Conservation (phyloP, 2,329 filamentous ascomycete species). For the Venturia effusa region DNA sequence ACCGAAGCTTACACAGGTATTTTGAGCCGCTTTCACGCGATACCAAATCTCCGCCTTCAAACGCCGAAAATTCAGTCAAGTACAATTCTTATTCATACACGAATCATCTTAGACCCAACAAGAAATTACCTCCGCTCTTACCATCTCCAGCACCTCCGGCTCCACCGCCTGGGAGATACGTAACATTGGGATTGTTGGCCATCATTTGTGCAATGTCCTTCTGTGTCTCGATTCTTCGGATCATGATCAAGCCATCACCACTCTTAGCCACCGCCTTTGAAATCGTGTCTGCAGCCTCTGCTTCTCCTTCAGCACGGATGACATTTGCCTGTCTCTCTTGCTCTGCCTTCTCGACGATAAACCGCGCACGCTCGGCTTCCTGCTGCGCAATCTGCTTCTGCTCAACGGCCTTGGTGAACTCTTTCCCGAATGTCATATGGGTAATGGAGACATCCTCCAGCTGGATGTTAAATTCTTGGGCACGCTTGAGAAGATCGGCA, state of each 20-base stretch:
- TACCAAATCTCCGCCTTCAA: not conserved
- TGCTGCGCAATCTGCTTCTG: slow-evolving; percentile 99
- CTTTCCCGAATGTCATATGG: slow-evolving; percentile 99
- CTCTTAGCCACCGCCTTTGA: slow-evolving; percentile 85
- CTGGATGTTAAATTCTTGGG: slow-evolving; percentile 95
- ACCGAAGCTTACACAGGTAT: slow-evolving; percentile 1
- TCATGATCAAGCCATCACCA: slow-evolving; percentile 89
- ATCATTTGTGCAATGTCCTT: slow-evolving; percentile 90
- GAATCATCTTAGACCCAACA: slow-evolving; percentile 50
- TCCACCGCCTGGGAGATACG: slow-evolving; percentile 72
- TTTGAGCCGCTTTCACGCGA: not conserved
- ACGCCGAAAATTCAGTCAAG: not conserved
- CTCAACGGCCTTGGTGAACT: slow-evolving; percentile 97
- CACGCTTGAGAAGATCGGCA: slow-evolving; percentile 80
- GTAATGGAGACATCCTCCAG: slow-evolving; percentile 98
- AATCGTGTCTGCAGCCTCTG: slow-evolving; percentile 92
- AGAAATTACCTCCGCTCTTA: slow-evolving; percentile 48
- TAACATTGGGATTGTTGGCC: slow-evolving; percentile 85
- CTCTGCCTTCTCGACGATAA: slow-evolving; percentile 97
- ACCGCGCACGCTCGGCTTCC: slow-evolving; percentile 91
- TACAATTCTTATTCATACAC: not conserved
- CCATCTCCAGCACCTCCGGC: slow-evolving; percentile 43
- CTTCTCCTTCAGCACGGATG: slow-evolving; percentile 95
- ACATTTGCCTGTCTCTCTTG: slow-evolving; percentile 98
- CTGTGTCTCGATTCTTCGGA: slow-evolving; percentile 92